phyloP scores from a whole-genome alignment of 441 rosid species.

The Adansonia madagascariensis region DNA sequence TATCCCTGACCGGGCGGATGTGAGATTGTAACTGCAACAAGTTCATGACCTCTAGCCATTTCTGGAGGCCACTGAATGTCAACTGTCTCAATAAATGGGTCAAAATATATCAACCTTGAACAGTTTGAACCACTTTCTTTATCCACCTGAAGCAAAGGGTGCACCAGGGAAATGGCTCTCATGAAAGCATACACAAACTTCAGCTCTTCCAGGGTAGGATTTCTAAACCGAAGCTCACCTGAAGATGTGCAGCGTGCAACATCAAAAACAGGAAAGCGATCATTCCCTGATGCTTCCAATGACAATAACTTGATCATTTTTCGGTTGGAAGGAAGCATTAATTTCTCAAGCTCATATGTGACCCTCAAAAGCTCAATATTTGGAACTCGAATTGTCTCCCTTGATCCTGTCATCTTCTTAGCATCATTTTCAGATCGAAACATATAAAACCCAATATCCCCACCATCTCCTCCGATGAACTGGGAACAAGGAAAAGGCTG shows the following conservation, averaged over 20 bases:
- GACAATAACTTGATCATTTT: constrained; percentile 64
- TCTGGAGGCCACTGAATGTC: constrained; percentile 77
- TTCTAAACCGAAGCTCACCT: constrained; percentile 58
- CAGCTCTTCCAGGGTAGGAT: constrained; percentile 68
- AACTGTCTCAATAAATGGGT: constrained; percentile 71
- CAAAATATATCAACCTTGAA: constrained; percentile 50
- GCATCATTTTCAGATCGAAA: constrained; percentile 59
- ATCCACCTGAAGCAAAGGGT: constrained; percentile 63
- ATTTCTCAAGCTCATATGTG: constrained; percentile 52
- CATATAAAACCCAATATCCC: constrained; percentile 65
- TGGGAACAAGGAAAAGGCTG: constrained; percentile 67
- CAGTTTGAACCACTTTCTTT: constrained; percentile 51
- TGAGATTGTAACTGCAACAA: constrained; percentile 72
- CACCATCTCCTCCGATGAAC: constrained; percentile 77
- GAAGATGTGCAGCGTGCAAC: constrained; percentile 54
- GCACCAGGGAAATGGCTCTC: constrained; percentile 65
- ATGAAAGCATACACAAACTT: constrained; percentile 65
- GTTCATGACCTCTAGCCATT: constrained; percentile 53
- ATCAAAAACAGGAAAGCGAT: constrained; percentile 67
- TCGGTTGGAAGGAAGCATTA: constrained; percentile 62
- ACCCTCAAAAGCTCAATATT: constrained; percentile 68
- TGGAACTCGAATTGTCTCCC: constrained; percentile 59
- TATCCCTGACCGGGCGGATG: constrained; percentile 66
- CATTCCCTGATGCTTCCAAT: constrained; percentile 57
- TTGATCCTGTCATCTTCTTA: constrained; percentile 59